Evolutionary conservation across 2,329 filamentous ascomycete species (phyloP), one percentile per base, ranked within the genome.

Genomic region (Leptographium lundbergii): DNA sequence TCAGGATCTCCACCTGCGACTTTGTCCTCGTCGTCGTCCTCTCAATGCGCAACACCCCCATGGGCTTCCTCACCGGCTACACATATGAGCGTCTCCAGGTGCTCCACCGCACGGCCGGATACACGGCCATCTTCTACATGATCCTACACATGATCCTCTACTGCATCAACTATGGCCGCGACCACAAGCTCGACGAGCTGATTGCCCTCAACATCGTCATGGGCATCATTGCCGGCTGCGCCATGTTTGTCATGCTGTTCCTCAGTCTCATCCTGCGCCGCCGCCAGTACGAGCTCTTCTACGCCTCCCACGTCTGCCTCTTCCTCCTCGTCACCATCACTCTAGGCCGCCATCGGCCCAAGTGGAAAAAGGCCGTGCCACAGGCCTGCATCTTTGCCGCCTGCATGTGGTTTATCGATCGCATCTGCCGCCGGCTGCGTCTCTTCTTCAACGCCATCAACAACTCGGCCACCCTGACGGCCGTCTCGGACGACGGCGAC

Each of bases 81-180:
- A 74, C 76, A 3, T 75, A 80, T 60, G 75, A 76, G 55, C 68
- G 73, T 29, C 69, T 80, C 10, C 78, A 79, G 52, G 65, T 71
- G 2, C 68, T 80, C 6, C 78, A 81, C 61, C 72, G 74, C 48
- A 65, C 74, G 4, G 71, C 71, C 3, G 77, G 77, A 3, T 78
- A 77, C 50, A 69, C 71, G 0, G 72, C 73, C 0, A 64, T 75
- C 3, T 34, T 70, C 0, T 69, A 69, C 6, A 63, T 70, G 10
- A 58, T 74, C 0, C 54, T 75, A 0, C 77, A 79, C 51, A 67
- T 63, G 0, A 63, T 68, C 9, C 61, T 72, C 0, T 73, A 76
- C 59, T 62, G 66, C 0, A 57, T 67, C 0, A 64, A 70, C 32
- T 71, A 73, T 39, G 66, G 66, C 17, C 61, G 60, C 3, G 51